phyloP scores from a whole-genome alignment of 257 asterid species.

The Solanum bulbocastanum region DNA sequence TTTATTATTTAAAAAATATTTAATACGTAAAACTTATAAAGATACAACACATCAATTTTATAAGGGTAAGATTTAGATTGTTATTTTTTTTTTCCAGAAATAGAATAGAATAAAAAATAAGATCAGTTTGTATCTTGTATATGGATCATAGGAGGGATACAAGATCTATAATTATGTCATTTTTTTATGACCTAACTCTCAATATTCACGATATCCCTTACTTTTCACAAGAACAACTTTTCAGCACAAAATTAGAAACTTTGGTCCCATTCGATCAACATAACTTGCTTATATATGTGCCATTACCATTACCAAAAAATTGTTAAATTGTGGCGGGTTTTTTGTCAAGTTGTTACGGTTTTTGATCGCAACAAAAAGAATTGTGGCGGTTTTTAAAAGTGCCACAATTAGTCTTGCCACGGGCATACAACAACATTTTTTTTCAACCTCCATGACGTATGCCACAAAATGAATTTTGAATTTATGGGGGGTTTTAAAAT shows the following conservation, averaged over 20 bases:
- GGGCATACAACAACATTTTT: background rate
- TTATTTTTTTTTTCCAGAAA: too few relatives aligned
- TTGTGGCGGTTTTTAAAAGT: background rate
- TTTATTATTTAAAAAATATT: background rate
- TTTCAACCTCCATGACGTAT: background rate
- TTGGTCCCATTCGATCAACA: background rate
- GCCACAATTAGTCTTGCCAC: background rate
- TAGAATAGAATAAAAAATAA: background rate
- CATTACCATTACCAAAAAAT: background rate
- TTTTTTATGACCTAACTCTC: background rate
- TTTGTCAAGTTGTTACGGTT: too few relatives aligned
- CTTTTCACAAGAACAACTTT: too few relatives aligned
- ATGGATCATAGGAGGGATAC: background rate
- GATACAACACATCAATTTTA: background rate
- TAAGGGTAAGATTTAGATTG: background rate
- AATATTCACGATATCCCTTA: background rate
- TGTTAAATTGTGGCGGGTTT: too few relatives aligned
- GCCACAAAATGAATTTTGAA: background rate
- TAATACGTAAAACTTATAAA: background rate
- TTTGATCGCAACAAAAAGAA: background rate
- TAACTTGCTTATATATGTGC: background rate
- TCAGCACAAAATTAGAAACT: too few relatives aligned
- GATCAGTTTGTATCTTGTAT: background rate
- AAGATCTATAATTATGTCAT: background rate
- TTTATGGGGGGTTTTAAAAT: background rate